Evolutionary conservation across 148 eudicot species (phyloP).

Genomic region (Heliosperma pusillum): DNA sequence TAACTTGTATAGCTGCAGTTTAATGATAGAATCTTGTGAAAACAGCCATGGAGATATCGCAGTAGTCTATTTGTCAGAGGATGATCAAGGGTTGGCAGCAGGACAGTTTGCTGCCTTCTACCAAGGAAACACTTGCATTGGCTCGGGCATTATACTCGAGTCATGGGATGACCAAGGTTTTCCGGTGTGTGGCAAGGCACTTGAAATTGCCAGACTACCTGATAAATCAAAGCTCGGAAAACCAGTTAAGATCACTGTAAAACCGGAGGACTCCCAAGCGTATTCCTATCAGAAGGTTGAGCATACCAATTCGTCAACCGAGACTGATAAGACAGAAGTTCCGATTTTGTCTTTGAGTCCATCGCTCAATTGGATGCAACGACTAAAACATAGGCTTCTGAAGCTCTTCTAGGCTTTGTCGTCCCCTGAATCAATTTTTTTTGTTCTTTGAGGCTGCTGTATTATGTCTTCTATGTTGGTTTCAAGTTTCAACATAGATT

Average conservation of each 20-base stretch:
- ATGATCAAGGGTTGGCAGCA: conserved; percentile 97
- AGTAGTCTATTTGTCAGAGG: conserved; percentile 68
- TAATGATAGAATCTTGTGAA: conserved; percentile 46
- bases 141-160: conserved; percentile 88
- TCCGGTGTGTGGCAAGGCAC: conserved; percentile 78
- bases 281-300: conserved; percentile 14
- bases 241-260: conserved; percentile 74
- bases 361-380: conserved; percentile 34
- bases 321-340: conserved; percentile 9
- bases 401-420: conserved; percentile 2
- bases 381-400: not conserved
- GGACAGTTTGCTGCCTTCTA: conserved; percentile 98
- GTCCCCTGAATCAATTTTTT: not conserved
- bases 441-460: not conserved
- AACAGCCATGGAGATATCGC: conserved; percentile 44
- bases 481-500: no score
- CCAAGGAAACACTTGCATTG: conserved; percentile 56
- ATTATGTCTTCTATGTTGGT: no score
- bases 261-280: conserved; percentile 23
- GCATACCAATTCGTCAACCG: not conserved
- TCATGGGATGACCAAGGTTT: conserved; percentile 82
- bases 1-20: conserved; percentile 52
- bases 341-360: conserved; percentile 15
- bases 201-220: conserved; percentile 48
- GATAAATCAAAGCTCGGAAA: conserved; percentile 72